Conservation (phyloP, 768 basidiomycete genomes). For the Gloeopeniophorella convolvens region DNA sequence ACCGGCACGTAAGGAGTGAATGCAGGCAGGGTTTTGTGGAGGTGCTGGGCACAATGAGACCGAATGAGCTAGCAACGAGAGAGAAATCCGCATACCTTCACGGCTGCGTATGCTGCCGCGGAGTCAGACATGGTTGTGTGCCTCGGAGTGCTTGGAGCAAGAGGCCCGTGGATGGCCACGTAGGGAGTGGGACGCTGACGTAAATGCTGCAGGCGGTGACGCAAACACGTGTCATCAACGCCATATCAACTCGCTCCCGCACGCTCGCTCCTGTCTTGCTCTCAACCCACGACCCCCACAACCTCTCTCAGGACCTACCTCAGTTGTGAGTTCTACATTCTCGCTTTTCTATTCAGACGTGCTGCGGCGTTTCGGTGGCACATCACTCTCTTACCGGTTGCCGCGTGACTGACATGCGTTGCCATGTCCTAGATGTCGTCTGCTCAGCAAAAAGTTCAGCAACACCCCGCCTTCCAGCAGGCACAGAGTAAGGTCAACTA, state of each 20-base stretch:
- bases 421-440: constrained; percentile 49
- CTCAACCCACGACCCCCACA: constrained; percentile 16
- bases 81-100: constrained; percentile 39
- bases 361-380: neutral
- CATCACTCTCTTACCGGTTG: neutral
- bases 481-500: constrained; percentile 75
- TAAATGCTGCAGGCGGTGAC: constrained; percentile 27
- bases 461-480: constrained; percentile 82
- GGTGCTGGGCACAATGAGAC: constrained; percentile 34
- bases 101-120: constrained; percentile 36
- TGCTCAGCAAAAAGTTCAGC: constrained; percentile 74
- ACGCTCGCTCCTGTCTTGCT: constrained; percentile 19
- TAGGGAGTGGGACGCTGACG: constrained; percentile 32
- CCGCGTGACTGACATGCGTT: neutral
- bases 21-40: constrained; percentile 60
- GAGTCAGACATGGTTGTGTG: constrained; percentile 39
- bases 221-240: constrained; percentile 64
- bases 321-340: constrained; percentile 13
- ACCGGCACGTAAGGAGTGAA: constrained; percentile 71
- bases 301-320: neutral
- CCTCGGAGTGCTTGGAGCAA: constrained; percentile 1
- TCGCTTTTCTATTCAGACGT: neutral
- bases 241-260: constrained; percentile 29
- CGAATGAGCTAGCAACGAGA: constrained; percentile 1
- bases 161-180: neutral